A percentile compares a stretch with the other conserved stretches of the same genome.
Conservation (phyloP, 1,139 yeast species). For the Nakaseomyces delphensis region DNA sequence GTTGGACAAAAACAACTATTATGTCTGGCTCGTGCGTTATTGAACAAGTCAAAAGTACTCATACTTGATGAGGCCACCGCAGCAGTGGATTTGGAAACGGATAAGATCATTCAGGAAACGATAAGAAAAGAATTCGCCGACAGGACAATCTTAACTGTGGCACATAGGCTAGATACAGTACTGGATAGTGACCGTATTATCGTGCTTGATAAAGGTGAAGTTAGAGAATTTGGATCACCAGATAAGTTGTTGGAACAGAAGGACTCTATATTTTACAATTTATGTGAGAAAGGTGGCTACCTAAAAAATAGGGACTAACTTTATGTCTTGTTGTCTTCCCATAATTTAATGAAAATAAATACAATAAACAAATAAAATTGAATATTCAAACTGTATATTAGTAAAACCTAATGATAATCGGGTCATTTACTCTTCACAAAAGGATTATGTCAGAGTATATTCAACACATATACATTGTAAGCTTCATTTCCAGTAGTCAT, state of each 20-base stretch:
- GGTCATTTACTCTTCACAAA: too few relatives aligned
- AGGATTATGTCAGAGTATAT: too few relatives aligned
- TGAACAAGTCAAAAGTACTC: slow-evolving; percentile 52
- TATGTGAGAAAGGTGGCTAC: slow-evolving; percentile 44
- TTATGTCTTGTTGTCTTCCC: not conserved
- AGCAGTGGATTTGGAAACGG: slow-evolving; percentile 75
- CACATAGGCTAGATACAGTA: slow-evolving; percentile 76
- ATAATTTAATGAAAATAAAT: too few relatives aligned
- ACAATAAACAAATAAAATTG: too few relatives aligned
- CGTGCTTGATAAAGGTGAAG: slow-evolving; percentile 58
- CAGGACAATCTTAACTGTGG: slow-evolving; percentile 69
- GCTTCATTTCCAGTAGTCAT: too few relatives aligned
- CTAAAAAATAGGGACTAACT: slow-evolving; percentile 10
- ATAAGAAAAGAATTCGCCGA: slow-evolving; percentile 54
- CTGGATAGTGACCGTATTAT: slow-evolving; percentile 68
- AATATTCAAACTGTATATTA: too few relatives aligned
- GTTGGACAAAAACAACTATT: slow-evolving; percentile 72
- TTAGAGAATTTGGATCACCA: slow-evolving; percentile 65
- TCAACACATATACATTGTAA: too few relatives aligned
- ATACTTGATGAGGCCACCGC: slow-evolving; percentile 82
- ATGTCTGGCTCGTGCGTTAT: slow-evolving; percentile 66
- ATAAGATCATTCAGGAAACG: slow-evolving; percentile 63
- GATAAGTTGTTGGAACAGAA: slow-evolving; percentile 38
- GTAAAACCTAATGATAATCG: too few relatives aligned
- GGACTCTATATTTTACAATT: slow-evolving; percentile 41